Conservation (phyloP, 1,139 yeast genomes). For the Saccharomyces pastorianus region DNA sequence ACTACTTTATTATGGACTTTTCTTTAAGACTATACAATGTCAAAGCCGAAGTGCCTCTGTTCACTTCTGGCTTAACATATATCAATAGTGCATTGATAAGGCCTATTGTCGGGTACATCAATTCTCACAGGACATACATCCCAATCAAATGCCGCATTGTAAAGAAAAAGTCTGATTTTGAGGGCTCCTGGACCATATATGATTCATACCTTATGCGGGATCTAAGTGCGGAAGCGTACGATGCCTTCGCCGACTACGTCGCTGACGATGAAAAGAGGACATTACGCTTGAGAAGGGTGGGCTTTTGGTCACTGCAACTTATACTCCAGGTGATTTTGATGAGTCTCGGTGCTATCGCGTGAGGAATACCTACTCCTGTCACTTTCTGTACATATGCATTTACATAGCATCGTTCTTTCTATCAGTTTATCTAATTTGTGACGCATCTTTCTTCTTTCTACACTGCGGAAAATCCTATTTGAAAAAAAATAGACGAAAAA, state of each 20-base stretch:
- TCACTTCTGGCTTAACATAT: slow-evolving; percentile 75
- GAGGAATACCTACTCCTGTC: neutral
- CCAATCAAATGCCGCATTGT: slow-evolving; percentile 83
- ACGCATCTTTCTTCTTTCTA: neutral
- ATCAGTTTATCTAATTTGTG: neutral
- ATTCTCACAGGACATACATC: slow-evolving; percentile 79
- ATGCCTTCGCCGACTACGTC: slow-evolving; percentile 81
- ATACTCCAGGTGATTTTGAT: slow-evolving; percentile 72
- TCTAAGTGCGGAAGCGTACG: slow-evolving; percentile 80
- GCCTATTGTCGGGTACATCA: slow-evolving; percentile 93
- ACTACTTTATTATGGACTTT: slow-evolving; percentile 69
- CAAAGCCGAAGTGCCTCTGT: slow-evolving; percentile 80
- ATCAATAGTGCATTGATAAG: slow-evolving; percentile 84
- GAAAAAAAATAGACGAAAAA: neutral
- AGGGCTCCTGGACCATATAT: slow-evolving; percentile 94
- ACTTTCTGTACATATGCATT: neutral
- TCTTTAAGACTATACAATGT: slow-evolving; percentile 75
- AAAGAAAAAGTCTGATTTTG: slow-evolving; percentile 71
- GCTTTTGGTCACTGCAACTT: slow-evolving; percentile 88
- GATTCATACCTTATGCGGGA: slow-evolving; percentile 90
- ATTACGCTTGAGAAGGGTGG: slow-evolving; percentile 69
- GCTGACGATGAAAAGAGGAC: slow-evolving; percentile 76
- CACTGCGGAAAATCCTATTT: neutral
- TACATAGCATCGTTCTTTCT: neutral
- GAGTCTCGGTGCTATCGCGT: slow-evolving; percentile 61